Percentiles rank a stretch among this genome's conserved stretches.
Conservation (phyloP, 176 grass and related monocot species). For the Microstegium vimineum region DNA sequence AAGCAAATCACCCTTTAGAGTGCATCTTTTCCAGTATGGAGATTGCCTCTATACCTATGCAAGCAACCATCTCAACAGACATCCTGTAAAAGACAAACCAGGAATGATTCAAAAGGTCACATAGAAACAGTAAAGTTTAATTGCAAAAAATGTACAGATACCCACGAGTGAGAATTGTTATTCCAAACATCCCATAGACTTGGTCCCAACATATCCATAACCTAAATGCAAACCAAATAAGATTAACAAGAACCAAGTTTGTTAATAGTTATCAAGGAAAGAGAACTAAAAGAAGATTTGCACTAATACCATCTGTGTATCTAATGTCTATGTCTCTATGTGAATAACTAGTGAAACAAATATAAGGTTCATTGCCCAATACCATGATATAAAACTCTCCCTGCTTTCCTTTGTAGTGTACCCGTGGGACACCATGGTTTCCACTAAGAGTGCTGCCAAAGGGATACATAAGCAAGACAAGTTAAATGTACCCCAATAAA, state of each 20-base stretch:
- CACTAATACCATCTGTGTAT: background rate
- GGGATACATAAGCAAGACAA: slow-evolving; percentile 8
- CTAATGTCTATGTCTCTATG: background rate
- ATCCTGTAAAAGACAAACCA: slow-evolving; percentile 45
- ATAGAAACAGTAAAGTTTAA: slow-evolving; percentile 16
- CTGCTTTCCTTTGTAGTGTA: slow-evolving; percentile 96
- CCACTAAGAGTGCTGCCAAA: slow-evolving; percentile 82
- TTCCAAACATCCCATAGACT: slow-evolving; percentile 99
- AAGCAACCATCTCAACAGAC: slow-evolving; percentile 98
- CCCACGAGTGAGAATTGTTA: slow-evolving; percentile 85
- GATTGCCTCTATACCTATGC: slow-evolving; percentile 94
- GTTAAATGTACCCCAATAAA: slow-evolving; percentile 5
- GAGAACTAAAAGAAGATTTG: background rate
- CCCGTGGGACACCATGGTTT: slow-evolving; percentile 82
- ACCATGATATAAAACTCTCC: slow-evolving; percentile 83
- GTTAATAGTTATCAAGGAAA: background rate
- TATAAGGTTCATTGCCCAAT: background rate
- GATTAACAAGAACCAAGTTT: background rate
- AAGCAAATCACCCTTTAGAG: slow-evolving; percentile 70
- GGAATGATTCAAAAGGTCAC: slow-evolving; percentile 6
- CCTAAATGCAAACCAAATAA: slow-evolving; percentile 13
- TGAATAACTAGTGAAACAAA: background rate
- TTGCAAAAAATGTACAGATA: slow-evolving; percentile 10
- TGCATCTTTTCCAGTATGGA: slow-evolving; percentile 96
- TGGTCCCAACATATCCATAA: slow-evolving; percentile 97